Evolutionary conservation across 495 filamentous ascomycete species (phyloP).

Genomic region (Penicillium diatomitis): DNA sequence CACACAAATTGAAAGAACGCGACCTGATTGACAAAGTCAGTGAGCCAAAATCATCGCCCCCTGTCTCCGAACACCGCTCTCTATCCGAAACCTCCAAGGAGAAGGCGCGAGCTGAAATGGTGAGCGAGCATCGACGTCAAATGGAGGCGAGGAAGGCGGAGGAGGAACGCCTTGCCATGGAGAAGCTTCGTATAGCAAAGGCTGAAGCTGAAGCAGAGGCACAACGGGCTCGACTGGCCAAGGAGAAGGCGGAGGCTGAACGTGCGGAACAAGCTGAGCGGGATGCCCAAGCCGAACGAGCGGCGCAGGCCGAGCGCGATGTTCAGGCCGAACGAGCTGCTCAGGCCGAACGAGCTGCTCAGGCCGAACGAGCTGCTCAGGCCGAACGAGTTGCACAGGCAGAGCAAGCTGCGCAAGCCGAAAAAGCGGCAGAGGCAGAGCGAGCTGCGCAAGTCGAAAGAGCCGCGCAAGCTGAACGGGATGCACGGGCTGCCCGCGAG

Average conservation of each 20-base stretch:
- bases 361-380: conserved; percentile 39
- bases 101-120: conserved; percentile 24
- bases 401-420: too few relatives aligned
- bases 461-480: conserved; percentile 27
- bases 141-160: conserved; percentile 22
- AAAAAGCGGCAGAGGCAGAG: conserved; percentile 34
- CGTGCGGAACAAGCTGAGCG: conserved; percentile 33
- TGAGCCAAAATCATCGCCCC: conserved; percentile 17
- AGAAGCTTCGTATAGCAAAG: conserved; percentile 19
- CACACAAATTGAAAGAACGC: conserved; percentile 5
- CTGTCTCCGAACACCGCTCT: conserved; percentile 16
- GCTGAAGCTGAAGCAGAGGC: conserved; percentile 28
- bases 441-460: conserved; percentile 34
- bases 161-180: conserved; percentile 21
- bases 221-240: conserved; percentile 35
- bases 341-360: conserved; percentile 33
- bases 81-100: conserved; percentile 26
- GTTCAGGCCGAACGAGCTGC: conserved; percentile 28
- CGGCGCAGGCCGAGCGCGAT: conserved; percentile 39
- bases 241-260: conserved; percentile 32
- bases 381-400: conserved; percentile 27
- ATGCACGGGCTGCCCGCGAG: conserved; percentile 36
- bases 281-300: conserved; percentile 12
- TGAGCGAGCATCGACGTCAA: conserved; percentile 32
- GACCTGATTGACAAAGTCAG: conserved; percentile 21